Conservation (phyloP, 768 basidiomycete species). For the Amanita inopinata region DNA sequence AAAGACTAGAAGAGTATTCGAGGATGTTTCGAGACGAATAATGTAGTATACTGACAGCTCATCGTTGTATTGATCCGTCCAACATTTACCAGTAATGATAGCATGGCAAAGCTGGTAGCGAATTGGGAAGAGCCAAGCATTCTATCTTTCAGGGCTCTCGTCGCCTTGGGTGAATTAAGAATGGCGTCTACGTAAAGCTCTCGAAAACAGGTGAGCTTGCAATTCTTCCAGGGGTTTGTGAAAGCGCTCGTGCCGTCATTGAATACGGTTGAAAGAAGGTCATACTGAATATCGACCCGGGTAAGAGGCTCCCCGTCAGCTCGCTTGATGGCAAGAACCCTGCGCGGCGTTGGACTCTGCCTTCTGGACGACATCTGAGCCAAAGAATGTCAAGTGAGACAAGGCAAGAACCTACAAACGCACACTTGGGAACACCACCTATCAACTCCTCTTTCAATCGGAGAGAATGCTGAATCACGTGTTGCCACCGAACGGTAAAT, state of each 20-base stretch:
- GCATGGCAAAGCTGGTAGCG: constrained; percentile 64
- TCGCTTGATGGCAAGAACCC: constrained; percentile 39
- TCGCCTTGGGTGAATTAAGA: constrained; percentile 52
- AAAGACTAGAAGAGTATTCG: constrained; percentile 39
- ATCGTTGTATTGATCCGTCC: constrained; percentile 75
- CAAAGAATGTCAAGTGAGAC: background rate
- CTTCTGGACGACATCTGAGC: constrained; percentile 24
- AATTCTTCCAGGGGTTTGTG: constrained; percentile 32
- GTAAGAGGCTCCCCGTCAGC: constrained; percentile 59
- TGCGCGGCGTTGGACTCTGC: constrained; percentile 31
- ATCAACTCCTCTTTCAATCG: background rate
- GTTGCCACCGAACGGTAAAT: no score
- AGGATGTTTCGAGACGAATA: constrained; percentile 8
- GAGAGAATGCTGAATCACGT: constrained; percentile 5
- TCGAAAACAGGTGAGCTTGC: constrained; percentile 41
- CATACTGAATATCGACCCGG: constrained; percentile 65
- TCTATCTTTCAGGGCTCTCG: constrained; percentile 63
- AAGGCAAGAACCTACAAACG: background rate
- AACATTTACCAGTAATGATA: constrained; percentile 67
- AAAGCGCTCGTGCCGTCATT: constrained; percentile 50
- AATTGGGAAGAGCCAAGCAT: constrained; percentile 51
- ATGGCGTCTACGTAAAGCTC: constrained; percentile 47
- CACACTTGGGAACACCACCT: constrained; percentile 3
- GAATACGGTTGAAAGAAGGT: constrained; percentile 74
- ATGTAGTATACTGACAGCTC: constrained; percentile 48